phyloP scores from a whole-genome alignment of 2,329 filamentous ascomycete species.

The Penicillium hordei region DNA sequence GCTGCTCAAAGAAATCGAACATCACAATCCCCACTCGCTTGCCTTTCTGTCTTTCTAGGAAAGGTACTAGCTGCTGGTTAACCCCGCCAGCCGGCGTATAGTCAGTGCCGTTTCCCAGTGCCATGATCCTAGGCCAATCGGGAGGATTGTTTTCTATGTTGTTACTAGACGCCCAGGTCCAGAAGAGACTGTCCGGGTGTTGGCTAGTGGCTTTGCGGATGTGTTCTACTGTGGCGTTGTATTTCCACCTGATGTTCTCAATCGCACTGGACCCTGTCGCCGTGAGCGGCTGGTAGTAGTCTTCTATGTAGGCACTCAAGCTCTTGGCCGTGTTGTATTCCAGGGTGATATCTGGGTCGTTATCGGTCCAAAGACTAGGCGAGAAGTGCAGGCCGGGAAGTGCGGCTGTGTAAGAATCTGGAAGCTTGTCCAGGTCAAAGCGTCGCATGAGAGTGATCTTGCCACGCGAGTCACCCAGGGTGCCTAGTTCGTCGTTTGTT shows the following conservation, averaged over 20 bases:
- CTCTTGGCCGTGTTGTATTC: conserved; percentile 43
- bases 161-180: conserved; percentile 50
- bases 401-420: conserved; percentile 32
- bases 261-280: conserved; percentile 31
- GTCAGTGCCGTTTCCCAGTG: conserved; percentile 44
- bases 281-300: conserved; percentile 48
- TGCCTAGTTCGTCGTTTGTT: conserved; percentile 36
- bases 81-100: conserved; percentile 46
- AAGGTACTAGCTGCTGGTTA: conserved; percentile 45
- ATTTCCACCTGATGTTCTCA: conserved; percentile 47
- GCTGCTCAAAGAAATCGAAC: conserved; percentile 53
- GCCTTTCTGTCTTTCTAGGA: conserved; percentile 41
- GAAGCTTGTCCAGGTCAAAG: conserved; percentile 46
- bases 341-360: conserved; percentile 43
- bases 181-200: conserved; percentile 45
- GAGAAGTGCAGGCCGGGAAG: conserved; percentile 52
- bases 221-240: conserved; percentile 45
- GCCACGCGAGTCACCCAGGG: conserved; percentile 37
- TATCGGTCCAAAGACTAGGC: conserved; percentile 47
- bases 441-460: conserved; percentile 48
- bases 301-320: conserved; percentile 50
- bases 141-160: conserved; percentile 42
- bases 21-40: conserved; percentile 54
- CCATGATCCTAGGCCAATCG: conserved; percentile 48
- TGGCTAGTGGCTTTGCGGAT: conserved; percentile 39